Percentiles rank a stretch among this genome's conserved stretches.
These are phyloP conservation scores for Colletotrichum navitas DNA, from an alignment of 2,329 filamentous ascomycete species.

Conservation along the genomic window DNA sequence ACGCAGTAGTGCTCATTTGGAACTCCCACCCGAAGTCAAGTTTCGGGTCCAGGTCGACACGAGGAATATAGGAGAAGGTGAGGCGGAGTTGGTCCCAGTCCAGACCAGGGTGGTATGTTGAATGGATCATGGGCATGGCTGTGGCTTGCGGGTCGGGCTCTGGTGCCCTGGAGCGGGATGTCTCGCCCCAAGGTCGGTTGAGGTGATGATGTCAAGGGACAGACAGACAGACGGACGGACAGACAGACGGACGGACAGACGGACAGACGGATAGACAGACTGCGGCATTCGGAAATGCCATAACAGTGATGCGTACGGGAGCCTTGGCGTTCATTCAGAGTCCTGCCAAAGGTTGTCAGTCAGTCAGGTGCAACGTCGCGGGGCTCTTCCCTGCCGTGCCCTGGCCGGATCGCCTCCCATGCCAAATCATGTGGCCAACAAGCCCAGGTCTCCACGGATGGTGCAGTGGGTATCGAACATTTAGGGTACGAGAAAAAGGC, in stretches of 20 bases:
- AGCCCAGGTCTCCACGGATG: constrained; percentile 9
- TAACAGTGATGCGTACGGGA: constrained; percentile 1
- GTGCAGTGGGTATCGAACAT: background rate
- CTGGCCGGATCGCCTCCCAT: constrained; percentile 8
- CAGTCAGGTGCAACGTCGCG: constrained; percentile 23
- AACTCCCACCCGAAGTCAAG: background rate
- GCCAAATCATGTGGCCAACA: constrained; percentile 15
- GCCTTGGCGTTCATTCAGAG: constrained; percentile 25
- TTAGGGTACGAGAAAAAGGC: constrained; percentile 25
- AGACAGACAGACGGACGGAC: background rate
- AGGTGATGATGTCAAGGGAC: constrained; percentile 36
- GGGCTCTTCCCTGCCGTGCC: constrained; percentile 13
- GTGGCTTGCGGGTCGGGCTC: constrained; percentile 21
- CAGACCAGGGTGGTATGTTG: constrained; percentile 21
- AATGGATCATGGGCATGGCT: constrained; percentile 20
- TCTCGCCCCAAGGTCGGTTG: constrained; percentile 23
- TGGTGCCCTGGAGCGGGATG: constrained; percentile 17
- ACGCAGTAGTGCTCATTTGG: constrained; percentile 8
- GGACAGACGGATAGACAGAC: background rate
- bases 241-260: background rate
- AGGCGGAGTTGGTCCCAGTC: constrained; percentile 16
- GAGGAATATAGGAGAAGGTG: background rate
- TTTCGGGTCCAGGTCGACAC: background rate
- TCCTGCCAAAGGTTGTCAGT: constrained; percentile 2
- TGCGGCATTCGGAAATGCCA: background rate